Evolutionary conservation across 2,329 filamentous ascomycete species (phyloP), one percentile per base, ranked within the genome.

Genomic region (Chaetomium strumarium): DNA sequence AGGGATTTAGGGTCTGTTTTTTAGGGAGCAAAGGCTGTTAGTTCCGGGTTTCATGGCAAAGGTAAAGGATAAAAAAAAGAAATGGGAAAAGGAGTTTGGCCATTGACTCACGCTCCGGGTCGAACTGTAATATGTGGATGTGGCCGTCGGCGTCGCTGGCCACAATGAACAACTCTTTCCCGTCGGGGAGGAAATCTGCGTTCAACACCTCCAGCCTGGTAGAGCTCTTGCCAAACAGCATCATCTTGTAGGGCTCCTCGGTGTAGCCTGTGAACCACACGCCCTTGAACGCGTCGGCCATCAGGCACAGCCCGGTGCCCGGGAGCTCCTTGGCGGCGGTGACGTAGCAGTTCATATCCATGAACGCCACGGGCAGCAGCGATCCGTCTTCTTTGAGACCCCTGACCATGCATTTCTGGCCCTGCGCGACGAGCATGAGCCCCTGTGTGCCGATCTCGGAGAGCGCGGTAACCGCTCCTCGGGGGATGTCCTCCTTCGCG

Each of bases 201-300:
- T 85, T 80, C 33, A 95, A 70, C 17, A 95, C 81, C 63, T 93
- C 88, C 62, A 96, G 75, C 40, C 81, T 81, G 17, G 87, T 85
- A 37, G 85, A 79, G 62, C 86, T 89, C 70, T 96, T 96, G 39
- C 91, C 90, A 60, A 97, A 90, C 3, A 96, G 78, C 57, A 90
- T 86, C 83, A 99, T 90, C 60, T 88, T 91, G 67, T 97, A 99
- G 1, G 93, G 93, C 64, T 97, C 93, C 71, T 99, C 92, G 9
- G 88, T 93, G 66, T 96, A 99, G 0, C 93, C 93, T 0, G 89
- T 88, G 61, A 99, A 95, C 90, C 93, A 97, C 2, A 97, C 77
- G 0, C 93, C 93, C 72, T 96, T 96, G 66, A 93, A 84, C 0
- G 87, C 88, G 71, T 99, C 93, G 0, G 88, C 88, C 72, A 96